phyloP scores from a whole-genome alignment of 805 yeast species.

The Candida manassasensis region DNA sequence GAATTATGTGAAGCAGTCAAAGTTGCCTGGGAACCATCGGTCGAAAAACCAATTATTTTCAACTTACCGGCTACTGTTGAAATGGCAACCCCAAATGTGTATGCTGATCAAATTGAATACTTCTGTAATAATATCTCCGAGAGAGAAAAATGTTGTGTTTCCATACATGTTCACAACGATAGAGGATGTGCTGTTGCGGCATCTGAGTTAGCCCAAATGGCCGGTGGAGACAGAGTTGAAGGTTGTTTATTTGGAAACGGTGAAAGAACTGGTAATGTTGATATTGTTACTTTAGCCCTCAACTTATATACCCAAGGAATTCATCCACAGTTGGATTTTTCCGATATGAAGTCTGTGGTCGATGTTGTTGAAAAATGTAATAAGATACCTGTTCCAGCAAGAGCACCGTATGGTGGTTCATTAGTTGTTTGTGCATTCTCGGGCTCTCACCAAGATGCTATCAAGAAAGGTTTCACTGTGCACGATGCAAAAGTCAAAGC shows the following conservation, averaged over 20 bases:
- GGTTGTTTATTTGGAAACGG: constrained; percentile 85
- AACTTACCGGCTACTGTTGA: constrained; percentile 85
- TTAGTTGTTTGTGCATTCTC: constrained; percentile 79
- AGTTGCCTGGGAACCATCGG: constrained; percentile 67
- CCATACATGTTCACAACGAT: constrained; percentile 81
- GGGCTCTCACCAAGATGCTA: constrained; percentile 87
- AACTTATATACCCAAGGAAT: constrained; percentile 79
- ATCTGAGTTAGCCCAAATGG: constrained; percentile 74
- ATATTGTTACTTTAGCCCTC: constrained; percentile 70
- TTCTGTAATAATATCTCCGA: constrained; percentile 57
- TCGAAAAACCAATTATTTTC: constrained; percentile 64
- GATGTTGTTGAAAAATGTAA: constrained; percentile 76
- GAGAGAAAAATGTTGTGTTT: constrained; percentile 67
- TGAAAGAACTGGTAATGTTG: constrained; percentile 85
- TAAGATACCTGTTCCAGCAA: constrained; percentile 71
- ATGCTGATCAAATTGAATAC: constrained; percentile 81
- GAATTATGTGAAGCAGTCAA: constrained; percentile 72
- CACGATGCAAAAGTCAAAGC: constrained; percentile 37
- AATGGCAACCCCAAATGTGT: constrained; percentile 74
- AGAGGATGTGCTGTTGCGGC: constrained; percentile 91
- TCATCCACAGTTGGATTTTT: constrained; percentile 64
- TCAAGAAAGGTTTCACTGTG: constrained; percentile 69
- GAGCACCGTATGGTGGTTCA: constrained; percentile 82
- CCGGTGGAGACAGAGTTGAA: constrained; percentile 86
- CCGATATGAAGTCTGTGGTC: constrained; percentile 60